Evolutionary conservation across 2,329 filamentous ascomycete genomes (phyloP), one percentile per base, ranked within the genome.

Genomic region (Colletotrichum truncatum): DNA sequence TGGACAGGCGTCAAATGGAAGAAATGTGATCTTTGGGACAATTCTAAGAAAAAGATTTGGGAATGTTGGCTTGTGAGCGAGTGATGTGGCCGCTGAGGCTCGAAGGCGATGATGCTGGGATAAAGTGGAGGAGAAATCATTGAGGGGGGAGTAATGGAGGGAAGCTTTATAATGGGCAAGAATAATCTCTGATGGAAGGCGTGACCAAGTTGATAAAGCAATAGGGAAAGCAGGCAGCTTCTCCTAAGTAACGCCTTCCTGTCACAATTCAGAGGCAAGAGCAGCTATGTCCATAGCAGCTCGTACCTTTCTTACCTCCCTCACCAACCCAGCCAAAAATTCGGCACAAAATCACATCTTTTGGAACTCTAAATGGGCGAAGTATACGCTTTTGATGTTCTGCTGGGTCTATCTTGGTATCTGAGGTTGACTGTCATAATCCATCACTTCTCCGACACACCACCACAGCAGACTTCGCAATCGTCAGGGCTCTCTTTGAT

Each of bases 401-500:
- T 45, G 18, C 63, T 39, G 49, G 58, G 57, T 55, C 58, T 52
- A 43, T 11, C 18, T 59, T 23, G 57, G 43, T 36, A 39, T 54
- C 21, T 32, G 26, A 25, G 39, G 41, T 12, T 45, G 18, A 28
- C 16, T 16, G 10, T 36, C 34, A n/a, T 18, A 16, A 21, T 28
- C 30, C 25, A 26, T 5, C 28, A 0, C 26, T n/a, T n/a, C 32
- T 51, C 32, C 2, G 25, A 57, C 18, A 55, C 51, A 30, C 21
- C 4, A 56, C 54, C 63, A 25, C 63, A 54, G 57, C 63, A 63
- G 51, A 43, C 38, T 16, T 32, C 12, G 59, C 60, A 69, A 78
- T 79, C 81, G 81, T 85, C 84, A 82, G 84, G 75, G 84, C 84
- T 85, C 84, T 89, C 86, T 88, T 89, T 88, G 83, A 80, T 87